A percentile compares a stretch with the other conserved stretches of the same genome.
phyloP scores from a whole-genome alignment of 192 early-diverging fungal species.

The Coemansia sp. region DNA sequence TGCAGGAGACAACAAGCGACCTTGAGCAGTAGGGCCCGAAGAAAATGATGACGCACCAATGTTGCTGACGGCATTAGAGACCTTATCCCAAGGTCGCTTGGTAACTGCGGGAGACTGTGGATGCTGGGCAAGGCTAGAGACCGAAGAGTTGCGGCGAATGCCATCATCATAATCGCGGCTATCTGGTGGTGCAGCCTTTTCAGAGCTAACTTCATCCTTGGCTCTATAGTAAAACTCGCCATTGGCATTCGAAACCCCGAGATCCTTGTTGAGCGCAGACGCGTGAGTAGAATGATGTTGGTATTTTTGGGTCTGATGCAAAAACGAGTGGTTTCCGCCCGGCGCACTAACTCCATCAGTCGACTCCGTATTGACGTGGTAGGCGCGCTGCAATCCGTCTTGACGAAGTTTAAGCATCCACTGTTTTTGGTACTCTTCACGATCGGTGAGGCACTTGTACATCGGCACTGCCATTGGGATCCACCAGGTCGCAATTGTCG shows the following conservation, averaged over 20 bases:
- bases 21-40: not conserved
- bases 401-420: constrained; percentile 28
- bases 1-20: not conserved
- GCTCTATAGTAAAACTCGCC: not conserved
- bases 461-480: constrained; percentile 37
- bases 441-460: constrained; percentile 23
- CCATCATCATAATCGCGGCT: not conserved
- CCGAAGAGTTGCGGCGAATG: not conserved
- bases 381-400: constrained; percentile 36
- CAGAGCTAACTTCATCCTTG: not conserved
- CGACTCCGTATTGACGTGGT: constrained; percentile 6
- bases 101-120: not conserved
- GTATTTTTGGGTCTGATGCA: not conserved
- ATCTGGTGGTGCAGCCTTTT: not conserved
- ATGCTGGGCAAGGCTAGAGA: not conserved
- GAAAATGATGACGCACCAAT: not conserved
- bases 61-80: not conserved
- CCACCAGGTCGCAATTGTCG: constrained; percentile 41
- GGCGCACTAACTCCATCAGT: not conserved
- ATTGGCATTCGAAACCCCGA: not conserved
- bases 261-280: not conserved
- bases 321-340: not conserved
- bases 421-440: constrained; percentile 13
- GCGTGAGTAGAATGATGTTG: not conserved
- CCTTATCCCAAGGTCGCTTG: not conserved